These are phyloP conservation scores for Sclerospora graminicola DNA, from an alignment of 352 stramenopile genomes.

Conservation along the genomic window DNA sequence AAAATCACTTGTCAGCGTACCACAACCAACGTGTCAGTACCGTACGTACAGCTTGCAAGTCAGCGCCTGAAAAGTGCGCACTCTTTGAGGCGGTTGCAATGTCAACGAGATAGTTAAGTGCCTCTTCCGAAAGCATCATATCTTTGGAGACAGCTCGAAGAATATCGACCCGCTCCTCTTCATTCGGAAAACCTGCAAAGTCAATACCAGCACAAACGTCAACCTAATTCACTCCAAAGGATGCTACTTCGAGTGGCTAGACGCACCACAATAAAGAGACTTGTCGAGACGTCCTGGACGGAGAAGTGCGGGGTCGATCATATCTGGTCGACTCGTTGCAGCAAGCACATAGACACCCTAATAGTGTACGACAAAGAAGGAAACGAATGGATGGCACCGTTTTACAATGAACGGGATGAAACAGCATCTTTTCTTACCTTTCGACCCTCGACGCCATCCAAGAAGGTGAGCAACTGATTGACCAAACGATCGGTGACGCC, in stretches of 20 bases:
- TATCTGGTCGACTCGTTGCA: constrained; percentile 93
- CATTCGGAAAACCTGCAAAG: constrained; percentile 73
- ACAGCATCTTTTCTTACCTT: constrained; percentile 32
- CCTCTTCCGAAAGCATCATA: constrained; percentile 64
- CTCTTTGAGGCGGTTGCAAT: constrained; percentile 64
- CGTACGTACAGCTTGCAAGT: constrained; percentile 84
- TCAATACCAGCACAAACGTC: neutral
- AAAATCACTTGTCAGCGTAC: too few relatives aligned
- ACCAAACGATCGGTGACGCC: constrained; percentile 96
- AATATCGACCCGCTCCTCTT: constrained; percentile 71
- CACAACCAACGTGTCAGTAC: constrained; percentile 3
- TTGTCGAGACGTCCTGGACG: constrained; percentile 92
- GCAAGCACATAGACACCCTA: constrained; percentile 91
- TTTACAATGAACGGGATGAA: neutral
- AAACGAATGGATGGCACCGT: too few relatives aligned
- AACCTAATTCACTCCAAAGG: neutral
- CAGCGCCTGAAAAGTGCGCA: constrained; percentile 84
- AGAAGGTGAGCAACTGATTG: constrained; percentile 96
- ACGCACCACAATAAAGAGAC: constrained; percentile 83
- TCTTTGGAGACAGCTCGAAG: constrained; percentile 60
- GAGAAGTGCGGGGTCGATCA: constrained; percentile 93
- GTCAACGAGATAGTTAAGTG: constrained; percentile 58
- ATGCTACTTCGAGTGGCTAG: neutral
- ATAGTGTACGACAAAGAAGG: neutral
- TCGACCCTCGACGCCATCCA: constrained; percentile 92